Conservation (phyloP, 164 flowering plant species). For the Stephania cephalantha region DNA sequence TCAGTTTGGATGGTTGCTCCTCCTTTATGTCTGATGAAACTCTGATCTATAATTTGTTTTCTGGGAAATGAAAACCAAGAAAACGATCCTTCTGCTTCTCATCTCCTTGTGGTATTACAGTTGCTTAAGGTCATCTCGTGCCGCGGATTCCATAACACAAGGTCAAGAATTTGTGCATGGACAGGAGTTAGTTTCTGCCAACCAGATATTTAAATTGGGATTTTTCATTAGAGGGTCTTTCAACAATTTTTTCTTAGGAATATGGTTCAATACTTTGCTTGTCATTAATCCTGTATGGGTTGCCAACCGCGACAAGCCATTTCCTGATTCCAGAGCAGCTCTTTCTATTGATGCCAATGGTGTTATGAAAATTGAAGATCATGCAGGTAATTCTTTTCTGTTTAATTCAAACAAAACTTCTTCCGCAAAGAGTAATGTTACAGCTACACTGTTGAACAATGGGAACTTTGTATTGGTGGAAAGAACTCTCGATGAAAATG, state of each 20-base stretch:
- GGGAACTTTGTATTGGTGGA: background rate
- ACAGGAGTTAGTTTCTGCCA: background rate
- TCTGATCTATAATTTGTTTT: background rate
- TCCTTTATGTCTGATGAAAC: background rate
- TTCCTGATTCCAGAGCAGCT: background rate
- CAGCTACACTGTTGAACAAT: background rate
- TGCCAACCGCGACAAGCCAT: background rate
- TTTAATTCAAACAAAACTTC: background rate
- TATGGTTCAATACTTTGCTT: background rate
- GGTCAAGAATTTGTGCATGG: background rate
- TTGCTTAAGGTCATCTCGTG: background rate
- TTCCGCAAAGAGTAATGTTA: background rate
- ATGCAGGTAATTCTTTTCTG: background rate
- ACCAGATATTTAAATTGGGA: background rate
- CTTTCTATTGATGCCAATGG: background rate
- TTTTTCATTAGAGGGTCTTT: background rate
- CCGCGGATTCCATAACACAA: background rate
- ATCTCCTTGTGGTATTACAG: background rate
- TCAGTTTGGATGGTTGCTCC: background rate
- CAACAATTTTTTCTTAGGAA: background rate
- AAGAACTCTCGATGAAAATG: background rate
- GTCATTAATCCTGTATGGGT: background rate
- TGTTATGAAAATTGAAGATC: background rate
- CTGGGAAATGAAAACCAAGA: background rate
- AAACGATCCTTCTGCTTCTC: background rate